phyloP scores from a whole-genome alignment of 2,329 filamentous ascomycete genomes.

The Zopfia rhizophila region DNA sequence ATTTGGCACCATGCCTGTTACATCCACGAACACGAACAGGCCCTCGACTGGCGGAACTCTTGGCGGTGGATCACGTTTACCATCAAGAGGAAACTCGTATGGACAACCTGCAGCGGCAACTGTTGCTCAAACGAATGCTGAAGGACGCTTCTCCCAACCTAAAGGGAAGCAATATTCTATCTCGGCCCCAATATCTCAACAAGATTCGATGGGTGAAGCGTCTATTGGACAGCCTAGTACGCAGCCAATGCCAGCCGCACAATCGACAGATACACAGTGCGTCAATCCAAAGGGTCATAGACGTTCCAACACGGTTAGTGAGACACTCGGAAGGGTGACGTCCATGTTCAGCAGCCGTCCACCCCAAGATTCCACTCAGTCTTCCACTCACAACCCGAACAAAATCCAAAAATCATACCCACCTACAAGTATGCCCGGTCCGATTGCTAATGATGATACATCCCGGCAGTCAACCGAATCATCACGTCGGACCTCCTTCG shows the following conservation, averaged over 20 bases:
- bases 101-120: slow-evolving; percentile 88
- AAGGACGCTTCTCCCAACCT: slow-evolving; percentile 86
- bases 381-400: slow-evolving; percentile 61
- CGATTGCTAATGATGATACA: slow-evolving; percentile 70
- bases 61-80: slow-evolving; percentile 67
- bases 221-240: slow-evolving; percentile 71
- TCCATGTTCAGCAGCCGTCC: slow-evolving; percentile 77
- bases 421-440: slow-evolving; percentile 88
- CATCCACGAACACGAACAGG: slow-evolving; percentile 59
- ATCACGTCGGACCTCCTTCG: slow-evolving; percentile 60
- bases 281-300: slow-evolving; percentile 76
- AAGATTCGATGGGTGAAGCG: slow-evolving; percentile 48
- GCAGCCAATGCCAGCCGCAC: slow-evolving; percentile 63
- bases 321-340: slow-evolving; percentile 83
- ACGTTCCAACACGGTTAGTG: slow-evolving; percentile 72
- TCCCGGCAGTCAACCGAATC: slow-evolving; percentile 61
- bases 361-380: slow-evolving; percentile 41
- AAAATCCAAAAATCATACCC: slow-evolving; percentile 81
- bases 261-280: slow-evolving; percentile 64
- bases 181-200: slow-evolving; percentile 71
- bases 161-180: slow-evolving; percentile 77
- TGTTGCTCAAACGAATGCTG: slow-evolving; percentile 86
- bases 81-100: slow-evolving; percentile 80
- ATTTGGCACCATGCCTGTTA: slow-evolving; percentile 52
- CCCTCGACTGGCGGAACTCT: slow-evolving; percentile 87